phyloP scores from a whole-genome alignment of 2,329 filamentous ascomycete genomes.

The Tolypocladium tropicale region DNA sequence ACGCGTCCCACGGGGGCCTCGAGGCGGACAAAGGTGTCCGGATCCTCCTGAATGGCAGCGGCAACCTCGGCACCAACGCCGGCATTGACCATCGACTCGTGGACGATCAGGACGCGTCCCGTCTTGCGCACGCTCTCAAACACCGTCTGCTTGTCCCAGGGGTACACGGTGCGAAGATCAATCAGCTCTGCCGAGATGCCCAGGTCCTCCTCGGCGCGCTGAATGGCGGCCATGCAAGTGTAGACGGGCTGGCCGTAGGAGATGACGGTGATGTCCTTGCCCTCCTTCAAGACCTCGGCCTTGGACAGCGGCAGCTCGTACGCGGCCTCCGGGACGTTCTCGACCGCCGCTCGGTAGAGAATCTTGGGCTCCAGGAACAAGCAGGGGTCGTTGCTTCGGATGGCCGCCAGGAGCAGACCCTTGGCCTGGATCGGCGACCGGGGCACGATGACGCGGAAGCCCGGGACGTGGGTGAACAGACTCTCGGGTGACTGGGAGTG shows the following conservation, averaged over 20 bases:
- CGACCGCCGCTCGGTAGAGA: conserved; percentile 80
- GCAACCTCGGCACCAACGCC: conserved; percentile 85
- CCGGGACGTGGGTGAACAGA: conserved; percentile 81
- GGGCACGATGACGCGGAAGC: conserved; percentile 75
- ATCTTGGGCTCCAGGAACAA: conserved; percentile 94
- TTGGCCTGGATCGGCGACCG: conserved; percentile 82
- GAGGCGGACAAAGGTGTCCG: conserved; percentile 64
- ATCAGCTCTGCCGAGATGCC: conserved; percentile 74
- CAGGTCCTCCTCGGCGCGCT: conserved; percentile 63
- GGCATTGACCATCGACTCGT: conserved; percentile 86
- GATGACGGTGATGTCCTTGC: conserved; percentile 71
- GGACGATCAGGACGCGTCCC: conserved; percentile 75
- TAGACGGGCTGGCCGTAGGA: conserved; percentile 89
- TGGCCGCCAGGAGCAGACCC: conserved; percentile 67
- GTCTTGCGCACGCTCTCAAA: conserved; percentile 80
- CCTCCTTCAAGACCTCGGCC: conserved; percentile 73
- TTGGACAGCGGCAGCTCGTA: conserved; percentile 81
- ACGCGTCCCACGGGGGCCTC: conserved; percentile 81
- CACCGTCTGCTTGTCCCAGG: conserved; percentile 78
- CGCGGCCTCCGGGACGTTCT: conserved; percentile 73
- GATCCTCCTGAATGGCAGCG: conserved; percentile 73
- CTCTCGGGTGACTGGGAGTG: conserved; percentile 86
- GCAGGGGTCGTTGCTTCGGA: conserved; percentile 75
- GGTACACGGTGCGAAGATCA: conserved; percentile 79
- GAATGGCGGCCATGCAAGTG: conserved; percentile 67